These are phyloP conservation scores for Diplodia sapinea DNA, from an alignment of 2,329 filamentous ascomycete genomes.

Conservation along the genomic window DNA sequence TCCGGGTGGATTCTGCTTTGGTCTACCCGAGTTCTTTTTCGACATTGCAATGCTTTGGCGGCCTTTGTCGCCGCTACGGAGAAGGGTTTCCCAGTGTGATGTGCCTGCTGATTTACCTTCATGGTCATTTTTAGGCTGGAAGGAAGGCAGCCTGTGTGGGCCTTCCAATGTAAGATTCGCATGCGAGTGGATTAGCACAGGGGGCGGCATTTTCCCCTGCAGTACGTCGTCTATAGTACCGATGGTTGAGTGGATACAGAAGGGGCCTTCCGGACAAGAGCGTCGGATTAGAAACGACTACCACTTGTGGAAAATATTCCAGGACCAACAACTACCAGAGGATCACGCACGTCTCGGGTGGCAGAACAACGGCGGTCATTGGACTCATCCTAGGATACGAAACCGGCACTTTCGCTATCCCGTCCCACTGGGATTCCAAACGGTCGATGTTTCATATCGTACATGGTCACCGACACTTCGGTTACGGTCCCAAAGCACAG, in stretches of 20 bases:
- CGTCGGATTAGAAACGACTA: not conserved
- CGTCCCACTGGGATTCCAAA: not conserved
- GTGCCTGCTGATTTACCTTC: not conserved
- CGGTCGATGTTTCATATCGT: not conserved
- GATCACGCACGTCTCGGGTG: not conserved
- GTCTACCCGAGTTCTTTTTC: not conserved
- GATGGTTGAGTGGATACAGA: not conserved
- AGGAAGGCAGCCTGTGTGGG: not conserved
- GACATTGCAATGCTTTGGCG: not conserved
- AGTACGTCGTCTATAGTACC: not conserved
- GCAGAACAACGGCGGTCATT: not conserved
- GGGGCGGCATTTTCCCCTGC: too few relatives aligned
- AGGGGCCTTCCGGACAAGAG: not conserved
- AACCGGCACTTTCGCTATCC: not conserved
- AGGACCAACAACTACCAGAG: not conserved
- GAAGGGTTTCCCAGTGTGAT: not conserved
- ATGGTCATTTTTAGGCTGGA: not conserved
- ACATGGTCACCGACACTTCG: not conserved
- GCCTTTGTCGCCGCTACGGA: not conserved
- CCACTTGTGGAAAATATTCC: not conserved
- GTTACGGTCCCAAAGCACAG: not conserved
- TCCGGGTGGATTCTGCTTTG: not conserved
- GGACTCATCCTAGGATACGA: not conserved
- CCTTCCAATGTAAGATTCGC: not conserved
- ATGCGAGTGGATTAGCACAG: not conserved